Percentiles rank a stretch among this genome's conserved stretches.
phyloP scores from a whole-genome alignment of 2,329 filamentous ascomycete species.

The Colletotrichum caudatum region DNA sequence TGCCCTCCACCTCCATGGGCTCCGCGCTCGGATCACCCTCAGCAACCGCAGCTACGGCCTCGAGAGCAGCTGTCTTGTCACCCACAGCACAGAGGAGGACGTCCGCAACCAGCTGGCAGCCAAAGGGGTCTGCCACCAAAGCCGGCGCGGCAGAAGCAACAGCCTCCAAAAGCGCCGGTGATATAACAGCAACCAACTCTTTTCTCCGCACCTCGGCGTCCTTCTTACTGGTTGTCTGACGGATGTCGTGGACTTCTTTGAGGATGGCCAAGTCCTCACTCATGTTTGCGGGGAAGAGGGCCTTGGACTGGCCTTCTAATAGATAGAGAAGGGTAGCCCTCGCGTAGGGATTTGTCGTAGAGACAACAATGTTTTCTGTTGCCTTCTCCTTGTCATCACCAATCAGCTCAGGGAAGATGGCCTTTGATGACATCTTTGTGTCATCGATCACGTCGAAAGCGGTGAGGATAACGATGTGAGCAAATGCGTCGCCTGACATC shows the following conservation, averaged over 20 bases:
- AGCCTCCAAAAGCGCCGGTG: conserved; percentile 79
- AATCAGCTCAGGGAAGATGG: conserved; percentile 88
- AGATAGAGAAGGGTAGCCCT: conserved; percentile 82
- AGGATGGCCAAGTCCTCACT: conserved; percentile 77
- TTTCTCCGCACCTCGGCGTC: conserved; percentile 79
- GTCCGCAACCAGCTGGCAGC: conserved; percentile 87
- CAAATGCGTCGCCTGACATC: conserved; percentile 84
- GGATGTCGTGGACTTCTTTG: conserved; percentile 81
- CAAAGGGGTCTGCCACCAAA: conserved; percentile 81
- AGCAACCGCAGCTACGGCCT: conserved; percentile 75
- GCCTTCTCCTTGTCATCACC: conserved; percentile 75
- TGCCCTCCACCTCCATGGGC: conserved; percentile 54
- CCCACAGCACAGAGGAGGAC: conserved; percentile 81
- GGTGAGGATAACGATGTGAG: conserved; percentile 83
- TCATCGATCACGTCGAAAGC: conserved; percentile 95
- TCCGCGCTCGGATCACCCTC: conserved; percentile 64
- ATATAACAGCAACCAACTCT: conserved; percentile 81
- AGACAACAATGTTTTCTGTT: conserved; percentile 72
- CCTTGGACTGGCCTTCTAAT: conserved; percentile 75
- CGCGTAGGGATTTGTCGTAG: conserved; percentile 74
- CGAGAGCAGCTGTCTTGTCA: conserved; percentile 80
- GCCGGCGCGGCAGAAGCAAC: conserved; percentile 76
- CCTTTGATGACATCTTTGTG: conserved; percentile 87
- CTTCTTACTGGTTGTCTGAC: conserved; percentile 91
- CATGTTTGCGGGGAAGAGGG: conserved; percentile 71